phyloP scores from a whole-genome alignment of 345 rosid genomes.

The Hibiscus trionum region DNA sequence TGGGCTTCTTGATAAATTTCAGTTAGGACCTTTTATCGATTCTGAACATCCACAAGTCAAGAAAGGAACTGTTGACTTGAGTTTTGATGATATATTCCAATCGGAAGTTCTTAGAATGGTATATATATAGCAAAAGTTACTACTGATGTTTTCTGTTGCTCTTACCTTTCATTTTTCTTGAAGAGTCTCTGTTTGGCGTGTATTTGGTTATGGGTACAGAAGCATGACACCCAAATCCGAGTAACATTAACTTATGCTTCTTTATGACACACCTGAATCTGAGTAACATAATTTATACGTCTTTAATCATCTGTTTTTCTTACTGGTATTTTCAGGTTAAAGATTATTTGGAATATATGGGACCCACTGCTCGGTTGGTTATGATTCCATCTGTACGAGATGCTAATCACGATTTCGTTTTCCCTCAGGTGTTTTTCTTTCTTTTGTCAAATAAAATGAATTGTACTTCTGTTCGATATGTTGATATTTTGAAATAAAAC shows the following conservation, averaged over 20 bases:
- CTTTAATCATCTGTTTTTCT: not conserved
- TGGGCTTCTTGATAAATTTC: slow-evolving; percentile 19
- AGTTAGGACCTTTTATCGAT: slow-evolving; percentile 93
- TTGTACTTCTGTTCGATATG: not conserved
- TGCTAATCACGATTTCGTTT: slow-evolving; percentile 85
- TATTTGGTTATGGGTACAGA: not conserved
- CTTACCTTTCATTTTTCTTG: not conserved
- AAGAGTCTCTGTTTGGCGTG: not conserved
- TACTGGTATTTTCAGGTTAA: slow-evolving; percentile 49
- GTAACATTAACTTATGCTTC: not conserved
- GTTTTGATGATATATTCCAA: slow-evolving; percentile 60
- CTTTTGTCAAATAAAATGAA: not conserved
- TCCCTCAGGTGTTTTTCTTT: slow-evolving; percentile 71
- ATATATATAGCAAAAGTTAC: slow-evolving; percentile 14
- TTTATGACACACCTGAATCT: not conserved
- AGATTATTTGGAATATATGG: slow-evolving; percentile 73
- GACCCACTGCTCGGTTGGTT: slow-evolving; percentile 52
- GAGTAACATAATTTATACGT: not conserved
- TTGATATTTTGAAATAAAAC: not conserved
- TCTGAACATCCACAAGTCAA: slow-evolving; percentile 75
- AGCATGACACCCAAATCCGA: not conserved
- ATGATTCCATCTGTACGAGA: slow-evolving; percentile 80
- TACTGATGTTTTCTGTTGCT: not conserved
- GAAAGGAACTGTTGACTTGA: slow-evolving; percentile 53
- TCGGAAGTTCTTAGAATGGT: slow-evolving; percentile 64